These are phyloP conservation scores for Excoecaria cochinchinensis DNA, from an alignment of 345 rosid genomes.

Conservation along the genomic window DNA sequence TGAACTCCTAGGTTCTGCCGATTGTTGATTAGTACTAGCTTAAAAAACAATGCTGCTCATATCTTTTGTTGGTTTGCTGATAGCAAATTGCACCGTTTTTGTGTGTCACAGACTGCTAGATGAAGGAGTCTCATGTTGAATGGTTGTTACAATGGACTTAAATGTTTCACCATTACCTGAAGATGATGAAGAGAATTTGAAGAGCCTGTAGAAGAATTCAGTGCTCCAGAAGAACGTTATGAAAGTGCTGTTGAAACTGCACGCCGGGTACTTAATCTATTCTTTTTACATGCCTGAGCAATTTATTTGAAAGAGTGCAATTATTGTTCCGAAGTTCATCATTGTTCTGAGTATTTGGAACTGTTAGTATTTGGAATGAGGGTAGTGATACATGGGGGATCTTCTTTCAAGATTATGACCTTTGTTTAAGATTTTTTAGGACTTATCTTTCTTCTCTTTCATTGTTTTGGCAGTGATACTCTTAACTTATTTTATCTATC, in stretches of 20 bases:
- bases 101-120: neutral
- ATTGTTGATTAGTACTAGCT: neutral
- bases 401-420: neutral
- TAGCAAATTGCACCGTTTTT: neutral
- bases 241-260: slow-evolving; percentile 65
- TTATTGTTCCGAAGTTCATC: neutral
- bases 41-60: slow-evolving; percentile 3
- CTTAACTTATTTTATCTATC: neutral
- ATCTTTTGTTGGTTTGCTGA: slow-evolving; percentile 6
- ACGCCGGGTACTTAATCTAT: slow-evolving; percentile 48
- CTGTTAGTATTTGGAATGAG: neutral
- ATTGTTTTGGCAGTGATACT: neutral
- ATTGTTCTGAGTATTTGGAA: neutral
- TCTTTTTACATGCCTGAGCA: neutral
- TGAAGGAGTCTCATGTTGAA: slow-evolving; percentile 36
- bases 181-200: slow-evolving; percentile 65
- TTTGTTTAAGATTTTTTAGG: neutral
- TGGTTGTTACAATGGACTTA: slow-evolving; percentile 76
- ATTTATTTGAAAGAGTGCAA: neutral
- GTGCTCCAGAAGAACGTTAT: slow-evolving; percentile 47
- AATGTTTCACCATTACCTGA: slow-evolving; percentile 73
- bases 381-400: neutral
- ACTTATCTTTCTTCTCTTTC: neutral
- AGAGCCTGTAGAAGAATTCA: slow-evolving; percentile 42
- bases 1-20: neutral